These are phyloP conservation scores for Fusarium papillatum DNA, from an alignment of 2,329 filamentous ascomycete genomes.

Conservation along the genomic window DNA sequence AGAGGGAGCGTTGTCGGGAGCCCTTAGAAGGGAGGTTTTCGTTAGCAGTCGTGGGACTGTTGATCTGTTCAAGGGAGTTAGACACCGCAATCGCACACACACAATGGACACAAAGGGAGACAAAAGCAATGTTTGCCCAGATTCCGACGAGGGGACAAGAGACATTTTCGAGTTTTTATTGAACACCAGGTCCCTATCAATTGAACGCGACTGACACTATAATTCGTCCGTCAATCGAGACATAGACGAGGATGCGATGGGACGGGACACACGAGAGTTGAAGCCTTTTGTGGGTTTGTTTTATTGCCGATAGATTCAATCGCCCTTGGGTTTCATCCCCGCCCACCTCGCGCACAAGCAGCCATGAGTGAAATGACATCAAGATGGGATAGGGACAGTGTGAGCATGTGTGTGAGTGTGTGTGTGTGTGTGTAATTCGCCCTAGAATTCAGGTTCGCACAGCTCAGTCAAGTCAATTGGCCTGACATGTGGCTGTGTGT, in stretches of 20 bases:
- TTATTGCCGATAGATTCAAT: slow-evolving; percentile 11
- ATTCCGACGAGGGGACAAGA: slow-evolving; percentile 12
- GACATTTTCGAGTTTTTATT: slow-evolving; percentile 23
- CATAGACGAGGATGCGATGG: neutral
- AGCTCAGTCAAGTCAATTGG: slow-evolving; percentile 37
- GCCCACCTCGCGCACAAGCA: slow-evolving; percentile 1
- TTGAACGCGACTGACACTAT: neutral
- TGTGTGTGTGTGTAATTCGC: slow-evolving; percentile 18
- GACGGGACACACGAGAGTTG: slow-evolving; percentile 9
- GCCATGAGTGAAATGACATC: slow-evolving; percentile 13
- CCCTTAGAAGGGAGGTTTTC: slow-evolving; percentile 17
- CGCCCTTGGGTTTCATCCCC: neutral
- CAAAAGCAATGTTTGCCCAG: slow-evolving; percentile 25
- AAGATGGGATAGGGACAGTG: slow-evolving; percentile 16
- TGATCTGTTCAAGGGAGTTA: slow-evolving; percentile 27
- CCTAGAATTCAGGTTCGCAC: slow-evolving; percentile 31
- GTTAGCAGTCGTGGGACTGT: slow-evolving; percentile 15
- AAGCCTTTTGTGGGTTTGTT: neutral
- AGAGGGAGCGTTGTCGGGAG: slow-evolving; percentile 20
- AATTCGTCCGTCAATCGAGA: neutral
- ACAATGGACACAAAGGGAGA: slow-evolving; percentile 32
- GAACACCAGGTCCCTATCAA: neutral
- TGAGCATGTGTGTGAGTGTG: neutral
- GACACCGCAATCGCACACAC: neutral
- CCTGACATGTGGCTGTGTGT: slow-evolving; percentile 28